phyloP scores from a whole-genome alignment of 148 eudicot species.

The Rhododendron kiyosumense region DNA sequence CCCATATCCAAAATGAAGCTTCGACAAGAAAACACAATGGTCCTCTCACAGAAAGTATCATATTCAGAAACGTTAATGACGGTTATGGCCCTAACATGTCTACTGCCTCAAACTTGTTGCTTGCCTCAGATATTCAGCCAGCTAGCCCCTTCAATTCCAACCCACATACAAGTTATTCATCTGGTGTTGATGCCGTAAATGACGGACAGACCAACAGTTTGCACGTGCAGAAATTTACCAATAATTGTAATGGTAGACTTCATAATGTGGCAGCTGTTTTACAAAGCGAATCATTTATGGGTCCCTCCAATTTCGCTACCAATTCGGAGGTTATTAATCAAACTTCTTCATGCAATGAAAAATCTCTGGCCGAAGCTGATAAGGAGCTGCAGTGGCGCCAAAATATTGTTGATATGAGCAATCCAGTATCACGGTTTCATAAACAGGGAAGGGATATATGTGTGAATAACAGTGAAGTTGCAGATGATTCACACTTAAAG shows the following conservation, averaged over 20 bases:
- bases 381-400: conserved; percentile 5
- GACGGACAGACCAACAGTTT: conserved; percentile 13
- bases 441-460: conserved; percentile 23
- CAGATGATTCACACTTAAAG: conserved; percentile 18
- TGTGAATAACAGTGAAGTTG: conserved; percentile 20
- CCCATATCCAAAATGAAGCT: conserved; percentile 15
- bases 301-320: conserved; percentile 1
- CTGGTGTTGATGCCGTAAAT: conserved; percentile 13
- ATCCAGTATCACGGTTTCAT: conserved; percentile 11
- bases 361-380: conserved; percentile 1
- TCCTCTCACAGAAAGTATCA: conserved; percentile 53
- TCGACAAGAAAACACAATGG: conserved; percentile 18
- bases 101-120: conserved; percentile 16
- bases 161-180: conserved; percentile 12
- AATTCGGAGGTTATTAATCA: conserved; percentile 13
- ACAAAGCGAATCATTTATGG: conserved; percentile 15
- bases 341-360: conserved; percentile 3
- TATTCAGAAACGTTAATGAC: conserved; percentile 32
- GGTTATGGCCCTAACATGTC: conserved; percentile 19
- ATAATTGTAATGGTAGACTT: conserved; percentile 12
- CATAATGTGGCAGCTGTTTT: conserved; percentile 12
- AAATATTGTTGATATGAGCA: conserved; percentile 13
- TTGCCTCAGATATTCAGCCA: conserved; percentile 26
- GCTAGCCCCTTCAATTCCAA: conserved; percentile 5
- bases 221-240: conserved; percentile 7